Percentiles rank a stretch among this genome's conserved stretches.
phyloP scores from a whole-genome alignment of 2,329 filamentous ascomycete species.

The Pseudogymnoascus sp. region DNA sequence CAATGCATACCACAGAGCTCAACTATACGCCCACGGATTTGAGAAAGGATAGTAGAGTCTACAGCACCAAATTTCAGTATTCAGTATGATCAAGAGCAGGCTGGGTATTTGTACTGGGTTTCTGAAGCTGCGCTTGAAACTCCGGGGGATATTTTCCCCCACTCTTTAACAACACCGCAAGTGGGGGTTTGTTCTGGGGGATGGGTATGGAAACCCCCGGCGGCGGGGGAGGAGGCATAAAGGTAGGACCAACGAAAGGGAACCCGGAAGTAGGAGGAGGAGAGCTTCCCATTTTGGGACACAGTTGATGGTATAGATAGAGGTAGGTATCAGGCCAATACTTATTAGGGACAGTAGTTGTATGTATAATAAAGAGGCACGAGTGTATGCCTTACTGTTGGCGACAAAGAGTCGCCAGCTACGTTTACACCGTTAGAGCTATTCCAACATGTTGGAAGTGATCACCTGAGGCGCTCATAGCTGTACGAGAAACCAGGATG shows the following conservation, averaged over 20 bases:
- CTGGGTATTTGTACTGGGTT: not conserved
- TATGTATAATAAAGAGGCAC: not conserved
- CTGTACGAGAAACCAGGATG: not conserved
- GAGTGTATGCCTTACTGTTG: not conserved
- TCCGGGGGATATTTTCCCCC: not conserved
- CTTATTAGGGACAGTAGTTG: not conserved
- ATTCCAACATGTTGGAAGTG: not conserved
- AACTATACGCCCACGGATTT: not conserved
- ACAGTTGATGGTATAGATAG: not conserved
- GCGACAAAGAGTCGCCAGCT: not conserved
- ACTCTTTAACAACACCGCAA: not conserved
- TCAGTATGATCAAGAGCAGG: not conserved
- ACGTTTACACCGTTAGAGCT: not conserved
- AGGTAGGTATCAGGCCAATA: not conserved
- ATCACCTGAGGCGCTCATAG: not conserved
- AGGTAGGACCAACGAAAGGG: not conserved
- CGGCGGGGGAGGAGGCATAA: not conserved
- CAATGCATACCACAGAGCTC: not conserved
- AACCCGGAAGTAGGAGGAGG: not conserved
- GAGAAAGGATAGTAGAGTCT: not conserved
- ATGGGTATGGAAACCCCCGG: not conserved
- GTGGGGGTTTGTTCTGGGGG: not conserved
- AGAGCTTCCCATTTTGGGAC: not conserved
- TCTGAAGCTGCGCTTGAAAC: not conserved
- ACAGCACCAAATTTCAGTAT: not conserved